Percentiles rank a stretch among this genome's conserved stretches.
phyloP scores from a whole-genome alignment of 2,329 filamentous ascomycete species.

The Penicillium sp. region DNA sequence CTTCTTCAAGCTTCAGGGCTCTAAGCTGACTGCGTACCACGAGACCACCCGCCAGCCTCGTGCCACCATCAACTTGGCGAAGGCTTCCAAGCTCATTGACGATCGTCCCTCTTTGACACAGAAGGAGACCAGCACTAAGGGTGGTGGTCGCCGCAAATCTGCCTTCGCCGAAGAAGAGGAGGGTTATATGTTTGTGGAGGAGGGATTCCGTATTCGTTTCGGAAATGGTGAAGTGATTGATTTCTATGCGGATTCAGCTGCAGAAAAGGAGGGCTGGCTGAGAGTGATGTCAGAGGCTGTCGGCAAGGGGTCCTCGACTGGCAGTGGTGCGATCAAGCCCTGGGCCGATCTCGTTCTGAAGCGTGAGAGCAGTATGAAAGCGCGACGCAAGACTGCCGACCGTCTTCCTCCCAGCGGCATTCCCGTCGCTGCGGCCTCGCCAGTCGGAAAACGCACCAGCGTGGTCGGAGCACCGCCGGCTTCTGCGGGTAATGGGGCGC shows the following conservation, averaged over 20 bases:
- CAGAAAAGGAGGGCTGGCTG: slow-evolving; percentile 95
- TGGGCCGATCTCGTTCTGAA: slow-evolving; percentile 64
- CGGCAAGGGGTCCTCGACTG: slow-evolving; percentile 54
- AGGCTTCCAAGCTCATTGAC: slow-evolving; percentile 90
- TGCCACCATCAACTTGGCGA: slow-evolving; percentile 93
- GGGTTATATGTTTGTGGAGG: slow-evolving; percentile 99
- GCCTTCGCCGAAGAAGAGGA: slow-evolving; percentile 98
- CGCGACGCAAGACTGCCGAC: slow-evolving; percentile 32
- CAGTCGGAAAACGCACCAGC: slow-evolving; percentile 27
- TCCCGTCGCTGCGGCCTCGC: slow-evolving; percentile 24
- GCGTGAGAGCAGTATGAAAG: slow-evolving; percentile 43
- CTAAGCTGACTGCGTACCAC: slow-evolving; percentile 92
- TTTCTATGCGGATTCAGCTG: slow-evolving; percentile 89
- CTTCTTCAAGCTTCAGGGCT: slow-evolving; percentile 91
- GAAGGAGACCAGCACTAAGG: slow-evolving; percentile 75
- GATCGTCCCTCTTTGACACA: slow-evolving; percentile 82
- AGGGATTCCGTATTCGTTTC: slow-evolving; percentile 98
- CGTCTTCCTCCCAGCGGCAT: slow-evolving; percentile 23
- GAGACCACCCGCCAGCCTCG: slow-evolving; percentile 93
- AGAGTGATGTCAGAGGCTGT: slow-evolving; percentile 74
- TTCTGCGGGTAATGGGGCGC: slow-evolving; percentile 29
- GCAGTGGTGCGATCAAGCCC: slow-evolving; percentile 51
- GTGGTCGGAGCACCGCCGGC: slow-evolving; percentile 19
- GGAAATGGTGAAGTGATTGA: slow-evolving; percentile 98
- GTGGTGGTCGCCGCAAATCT: slow-evolving; percentile 81